Base-by-base conservation (phyloP, 441 rosid species). In the Croton setiger region DNA sequence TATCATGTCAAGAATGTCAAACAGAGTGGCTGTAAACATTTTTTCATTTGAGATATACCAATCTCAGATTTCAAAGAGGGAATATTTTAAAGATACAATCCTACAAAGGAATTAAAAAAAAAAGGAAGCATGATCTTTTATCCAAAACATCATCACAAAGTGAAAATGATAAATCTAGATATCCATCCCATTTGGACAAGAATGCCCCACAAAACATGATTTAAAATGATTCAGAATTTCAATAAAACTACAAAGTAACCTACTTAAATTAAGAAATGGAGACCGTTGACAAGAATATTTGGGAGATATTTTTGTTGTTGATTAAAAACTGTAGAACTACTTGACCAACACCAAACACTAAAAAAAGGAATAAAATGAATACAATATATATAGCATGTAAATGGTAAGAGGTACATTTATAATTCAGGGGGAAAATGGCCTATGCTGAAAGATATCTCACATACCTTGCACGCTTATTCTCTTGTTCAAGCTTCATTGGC, bases 401-500 rank as follows among this genome's bases (percentile, higher is more conserved):
- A 31, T 3, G 31, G 31, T 27, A 27, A 27, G 31, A 35, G 33
- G 21, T 63, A 45, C 37, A 43, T 44, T 20, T 6, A 33, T 31
- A 56, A 13, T 70, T 48, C 39, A 2, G 45, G 48, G 51, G 48
- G 12, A 21, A n/a, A 71, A 62, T 2, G 36, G 27, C 31, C 10
- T 15, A 59, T 44, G 17, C 60, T 36, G 8, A 51, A 63, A 68
- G 57, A 52, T 21, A 60, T 36, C 11, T 1, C 72, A 44, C 80
- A 69, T 83, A 95, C 98, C 91, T 92, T 47, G 90, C 92, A 56
- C 99, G 96, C 73, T 95, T 92, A 77, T 91, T 95, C 87, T 95
- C 99, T 80, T 95, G 97, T 59, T 95, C 99, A 56, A 82, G 83
- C 86, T 95, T 95, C 98, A 95, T 92, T 0, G 97, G 97, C 65